Evolutionary conservation across 495 filamentous ascomycete species (phyloP).

Genomic region (Podospora pseudopauciseta): DNA sequence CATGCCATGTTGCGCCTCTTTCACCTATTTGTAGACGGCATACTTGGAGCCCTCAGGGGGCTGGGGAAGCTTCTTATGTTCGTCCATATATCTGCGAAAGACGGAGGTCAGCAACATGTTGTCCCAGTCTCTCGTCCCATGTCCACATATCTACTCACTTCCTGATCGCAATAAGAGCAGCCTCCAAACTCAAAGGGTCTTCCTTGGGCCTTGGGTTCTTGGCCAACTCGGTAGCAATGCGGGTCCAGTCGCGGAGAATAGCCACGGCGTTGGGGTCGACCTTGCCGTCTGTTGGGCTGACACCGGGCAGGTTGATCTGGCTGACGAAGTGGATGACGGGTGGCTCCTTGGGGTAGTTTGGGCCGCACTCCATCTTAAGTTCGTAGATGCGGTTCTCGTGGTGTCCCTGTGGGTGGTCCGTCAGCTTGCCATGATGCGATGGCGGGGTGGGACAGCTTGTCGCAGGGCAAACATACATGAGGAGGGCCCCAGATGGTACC

Average conservation of each 20-base stretch:
- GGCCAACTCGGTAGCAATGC: slow-evolving; percentile 78
- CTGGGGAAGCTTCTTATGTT: slow-evolving; percentile 92
- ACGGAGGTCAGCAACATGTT: slow-evolving; percentile 22
- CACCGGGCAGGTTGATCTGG: slow-evolving; percentile 91
- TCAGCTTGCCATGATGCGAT: background rate
- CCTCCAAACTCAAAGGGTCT: slow-evolving; percentile 49
- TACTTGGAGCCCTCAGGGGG: slow-evolving; percentile 85
- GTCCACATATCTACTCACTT: slow-evolving; percentile 19
- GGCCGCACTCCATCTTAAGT: slow-evolving; percentile 93
- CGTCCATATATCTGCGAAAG: slow-evolving; percentile 79
- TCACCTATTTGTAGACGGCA: slow-evolving; percentile 23
- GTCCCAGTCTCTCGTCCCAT: background rate
- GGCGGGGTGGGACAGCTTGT: background rate
- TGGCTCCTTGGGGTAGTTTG: slow-evolving; percentile 82
- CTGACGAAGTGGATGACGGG: slow-evolving; percentile 87
- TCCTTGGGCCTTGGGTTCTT: slow-evolving; percentile 38
- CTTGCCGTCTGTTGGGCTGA: slow-evolving; percentile 72
- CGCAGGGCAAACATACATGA: slow-evolving; percentile 57
- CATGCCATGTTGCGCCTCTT: too few species aligned
- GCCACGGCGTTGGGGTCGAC: slow-evolving; percentile 81
- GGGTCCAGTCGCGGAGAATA: slow-evolving; percentile 82
- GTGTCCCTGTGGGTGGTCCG: slow-evolving; percentile 59
- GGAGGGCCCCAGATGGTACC: slow-evolving; percentile 95
- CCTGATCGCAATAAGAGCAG: slow-evolving; percentile 40
- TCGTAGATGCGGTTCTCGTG: slow-evolving; percentile 99